phyloP scores from a whole-genome alignment of 2,329 filamentous ascomycete species.

The Fusarium sp. region DNA sequence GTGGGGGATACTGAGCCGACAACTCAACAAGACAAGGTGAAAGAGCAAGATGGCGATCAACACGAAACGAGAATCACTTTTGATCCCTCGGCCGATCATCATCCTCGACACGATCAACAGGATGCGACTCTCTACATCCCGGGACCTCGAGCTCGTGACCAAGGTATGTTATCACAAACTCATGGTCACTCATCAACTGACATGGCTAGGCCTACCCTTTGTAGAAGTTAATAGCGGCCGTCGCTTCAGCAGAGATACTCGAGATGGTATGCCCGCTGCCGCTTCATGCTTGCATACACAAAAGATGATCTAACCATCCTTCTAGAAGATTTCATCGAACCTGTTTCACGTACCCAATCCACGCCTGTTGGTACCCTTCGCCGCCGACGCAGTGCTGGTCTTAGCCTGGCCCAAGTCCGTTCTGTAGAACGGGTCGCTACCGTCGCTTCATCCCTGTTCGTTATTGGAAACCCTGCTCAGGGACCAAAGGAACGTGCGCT shows the following conservation, averaged over 20 bases:
- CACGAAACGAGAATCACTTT: constrained; percentile 48
- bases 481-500: constrained; percentile 33
- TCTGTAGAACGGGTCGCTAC: constrained; percentile 56
- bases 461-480: constrained; percentile 51
- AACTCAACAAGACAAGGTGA: constrained; percentile 10
- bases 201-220: constrained; percentile 44
- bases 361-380: constrained; percentile 34
- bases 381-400: constrained; percentile 44
- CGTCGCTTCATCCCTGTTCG: constrained; percentile 58
- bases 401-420: constrained; percentile 49
- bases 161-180: constrained; percentile 32
- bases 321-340: constrained; percentile 42
- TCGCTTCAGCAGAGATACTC: constrained; percentile 40
- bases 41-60: constrained; percentile 1
- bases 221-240: constrained; percentile 46
- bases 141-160: constrained; percentile 53
- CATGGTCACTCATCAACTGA: constrained; percentile 9
- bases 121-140: constrained; percentile 52
- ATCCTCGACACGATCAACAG: constrained; percentile 47
- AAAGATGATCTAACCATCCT: background rate
- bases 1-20: background rate
- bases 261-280: constrained; percentile 23
- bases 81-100: constrained; percentile 47
- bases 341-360: constrained; percentile 31
- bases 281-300: background rate